phyloP scores from a whole-genome alignment of 768 basidiomycete genomes.

The Phylloporus rhodoxanthus region DNA sequence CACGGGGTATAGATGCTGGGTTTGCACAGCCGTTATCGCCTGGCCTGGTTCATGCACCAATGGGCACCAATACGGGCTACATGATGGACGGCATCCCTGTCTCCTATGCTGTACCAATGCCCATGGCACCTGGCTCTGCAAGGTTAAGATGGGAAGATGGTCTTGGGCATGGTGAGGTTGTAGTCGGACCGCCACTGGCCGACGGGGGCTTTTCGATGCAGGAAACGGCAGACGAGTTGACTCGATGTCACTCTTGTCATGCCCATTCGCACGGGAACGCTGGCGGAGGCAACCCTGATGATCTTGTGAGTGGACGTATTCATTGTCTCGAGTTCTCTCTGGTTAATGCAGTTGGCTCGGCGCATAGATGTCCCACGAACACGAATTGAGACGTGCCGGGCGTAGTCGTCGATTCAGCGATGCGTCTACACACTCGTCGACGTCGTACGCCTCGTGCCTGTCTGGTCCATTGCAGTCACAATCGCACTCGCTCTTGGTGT shows the following conservation, averaged over 20 bases:
- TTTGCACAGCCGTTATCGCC: neutral
- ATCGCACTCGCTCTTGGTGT: conserved; percentile 12
- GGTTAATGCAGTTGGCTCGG: neutral
- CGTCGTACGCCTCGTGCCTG: conserved; percentile 18
- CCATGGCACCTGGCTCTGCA: neutral
- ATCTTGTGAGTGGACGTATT: conserved; percentile 5
- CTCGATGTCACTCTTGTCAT: neutral
- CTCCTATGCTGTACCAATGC: conserved; percentile 6
- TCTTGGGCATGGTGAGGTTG: neutral
- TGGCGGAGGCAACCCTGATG: neutral
- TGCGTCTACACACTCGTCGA: conserved; percentile 13
- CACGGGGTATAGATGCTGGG: neutral
- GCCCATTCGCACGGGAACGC: neutral
- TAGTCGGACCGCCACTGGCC: neutral
- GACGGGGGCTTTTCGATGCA: neutral
- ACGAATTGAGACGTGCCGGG: neutral
- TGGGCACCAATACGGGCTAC: neutral
- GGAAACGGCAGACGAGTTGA: neutral
- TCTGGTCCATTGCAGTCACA: conserved; percentile 19
- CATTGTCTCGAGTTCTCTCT: neutral
- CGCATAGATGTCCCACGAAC: conserved; percentile 3
- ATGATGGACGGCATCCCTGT: conserved; percentile 3
- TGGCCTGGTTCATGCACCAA: neutral
- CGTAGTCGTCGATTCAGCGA: conserved; percentile 17
- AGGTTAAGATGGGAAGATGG: neutral